These are phyloP conservation scores for Stereum hirsutum DNA, from an alignment of 1,284 basidiomycete genomes.

Conservation along the genomic window DNA sequence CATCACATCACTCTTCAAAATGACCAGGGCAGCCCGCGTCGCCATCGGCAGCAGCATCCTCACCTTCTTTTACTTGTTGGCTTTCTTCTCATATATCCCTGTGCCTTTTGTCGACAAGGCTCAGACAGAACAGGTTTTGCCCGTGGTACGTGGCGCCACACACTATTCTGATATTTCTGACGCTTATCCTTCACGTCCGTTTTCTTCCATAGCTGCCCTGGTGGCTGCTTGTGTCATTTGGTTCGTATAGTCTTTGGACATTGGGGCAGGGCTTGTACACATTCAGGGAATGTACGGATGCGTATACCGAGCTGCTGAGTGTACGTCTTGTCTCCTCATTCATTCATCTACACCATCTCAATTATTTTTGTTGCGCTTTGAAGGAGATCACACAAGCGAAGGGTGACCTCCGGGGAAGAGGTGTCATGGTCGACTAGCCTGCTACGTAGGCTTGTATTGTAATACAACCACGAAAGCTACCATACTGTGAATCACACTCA, in stretches of 20 bases:
- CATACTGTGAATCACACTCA: no score
- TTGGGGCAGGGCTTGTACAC: conserved; percentile 38
- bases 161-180: not conserved
- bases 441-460: not conserved
- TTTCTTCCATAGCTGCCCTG: conserved; percentile 31
- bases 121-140: conserved; percentile 27
- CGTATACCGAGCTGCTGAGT: conserved; percentile 35
- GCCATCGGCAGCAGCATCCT: conserved; percentile 22
- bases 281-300: conserved; percentile 43
- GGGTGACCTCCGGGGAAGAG: conserved; percentile 37
- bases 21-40: conserved; percentile 34
- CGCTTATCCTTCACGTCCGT: not conserved
- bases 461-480: no score
- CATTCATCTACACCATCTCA: not conserved
- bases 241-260: conserved; percentile 37
- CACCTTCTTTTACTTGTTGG: conserved; percentile 29
- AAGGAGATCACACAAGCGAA: conserved; percentile 40
- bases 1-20: no score
- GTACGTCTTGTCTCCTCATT: conserved; percentile 19
- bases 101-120: conserved; percentile 29
- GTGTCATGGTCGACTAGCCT: conserved; percentile 36
- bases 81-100: conserved; percentile 28
- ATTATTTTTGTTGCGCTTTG: no score
- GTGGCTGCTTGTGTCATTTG: conserved; percentile 42
- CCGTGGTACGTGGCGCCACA: conserved; percentile 26